A percentile compares a stretch with the other conserved stretches of the same genome.
Evolutionary conservation across 179 eudicot species (phyloP).

Genomic region (Corrigiola litoralis): DNA sequence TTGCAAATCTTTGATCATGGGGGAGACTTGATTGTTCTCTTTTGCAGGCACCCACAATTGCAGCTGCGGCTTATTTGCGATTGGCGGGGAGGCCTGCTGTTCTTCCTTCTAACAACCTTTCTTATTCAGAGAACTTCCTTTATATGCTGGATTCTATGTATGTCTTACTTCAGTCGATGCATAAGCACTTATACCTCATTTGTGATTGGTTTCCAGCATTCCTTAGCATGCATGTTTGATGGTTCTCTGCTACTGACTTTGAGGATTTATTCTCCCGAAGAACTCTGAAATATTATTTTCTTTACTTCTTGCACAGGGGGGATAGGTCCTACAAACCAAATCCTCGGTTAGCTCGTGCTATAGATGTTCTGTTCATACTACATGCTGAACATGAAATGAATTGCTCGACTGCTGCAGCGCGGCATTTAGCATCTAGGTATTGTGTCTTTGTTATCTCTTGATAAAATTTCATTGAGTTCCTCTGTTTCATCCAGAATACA

Average conservation of each 20-base stretch:
- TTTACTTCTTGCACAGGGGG: constrained; percentile 49
- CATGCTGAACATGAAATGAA: constrained; percentile 99
- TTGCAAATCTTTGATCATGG: not conserved
- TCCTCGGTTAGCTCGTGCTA: constrained; percentile 78
- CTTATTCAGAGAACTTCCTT: constrained; percentile 93
- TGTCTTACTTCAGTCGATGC: constrained; percentile 22
- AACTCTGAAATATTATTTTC: not conserved
- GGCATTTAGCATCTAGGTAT: constrained; percentile 98
- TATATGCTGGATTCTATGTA: constrained; percentile 99
- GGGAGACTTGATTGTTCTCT: not conserved
- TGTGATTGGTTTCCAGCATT: not conserved
- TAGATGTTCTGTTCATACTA: constrained; percentile 84
- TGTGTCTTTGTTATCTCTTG: not conserved
- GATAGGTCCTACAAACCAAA: constrained; percentile 75
- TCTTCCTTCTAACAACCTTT: constrained; percentile 89
- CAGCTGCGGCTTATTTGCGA: constrained; percentile 96
- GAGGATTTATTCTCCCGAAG: not conserved
- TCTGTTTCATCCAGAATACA: not conserved
- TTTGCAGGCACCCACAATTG: constrained; percentile 90
- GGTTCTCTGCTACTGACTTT: not conserved
- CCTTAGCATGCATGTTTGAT: not conserved
- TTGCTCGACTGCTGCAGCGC: constrained; percentile 98
- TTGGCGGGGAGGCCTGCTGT: constrained; percentile 96
- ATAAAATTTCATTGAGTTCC: not conserved
- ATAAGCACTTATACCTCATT: not conserved